phyloP scores from a whole-genome alignment of 2,329 filamentous ascomycete genomes.

The Intubia oerlemansii region DNA sequence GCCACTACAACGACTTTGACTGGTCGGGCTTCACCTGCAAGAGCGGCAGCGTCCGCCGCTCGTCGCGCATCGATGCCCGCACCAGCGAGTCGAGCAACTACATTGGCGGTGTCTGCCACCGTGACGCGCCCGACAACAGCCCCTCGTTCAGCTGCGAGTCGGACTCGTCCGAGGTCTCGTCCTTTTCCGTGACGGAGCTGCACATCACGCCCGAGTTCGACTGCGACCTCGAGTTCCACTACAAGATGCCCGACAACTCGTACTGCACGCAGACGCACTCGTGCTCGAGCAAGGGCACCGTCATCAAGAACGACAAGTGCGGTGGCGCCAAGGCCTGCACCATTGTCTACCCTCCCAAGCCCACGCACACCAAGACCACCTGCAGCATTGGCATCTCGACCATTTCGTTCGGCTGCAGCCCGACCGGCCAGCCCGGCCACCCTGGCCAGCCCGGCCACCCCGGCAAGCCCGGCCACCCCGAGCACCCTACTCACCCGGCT shows the following conservation, averaged over 20 bases:
- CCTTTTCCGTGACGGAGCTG: slow-evolving; percentile 59
- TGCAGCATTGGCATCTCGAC: slow-evolving; percentile 56
- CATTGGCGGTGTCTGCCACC: slow-evolving; percentile 32
- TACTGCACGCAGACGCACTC: slow-evolving; percentile 57
- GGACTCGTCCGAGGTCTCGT: slow-evolving; percentile 20
- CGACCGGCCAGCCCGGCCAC: slow-evolving; percentile 1
- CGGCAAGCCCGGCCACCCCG: not conserved
- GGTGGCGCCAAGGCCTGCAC: slow-evolving; percentile 72
- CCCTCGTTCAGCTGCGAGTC: slow-evolving; percentile 34
- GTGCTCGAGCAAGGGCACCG: slow-evolving; percentile 47
- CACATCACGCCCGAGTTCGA: slow-evolving; percentile 55
- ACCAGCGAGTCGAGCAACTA: slow-evolving; percentile 25
- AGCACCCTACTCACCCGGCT: too few species aligned
- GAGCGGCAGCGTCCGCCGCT: slow-evolving; percentile 34
- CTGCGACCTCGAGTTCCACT: slow-evolving; percentile 66
- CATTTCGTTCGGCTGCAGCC: slow-evolving; percentile 51
- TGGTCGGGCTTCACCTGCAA: slow-evolving; percentile 56
- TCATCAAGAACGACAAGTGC: slow-evolving; percentile 69
- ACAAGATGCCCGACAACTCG: slow-evolving; percentile 64
- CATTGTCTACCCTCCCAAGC: slow-evolving; percentile 42
- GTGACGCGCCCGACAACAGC: slow-evolving; percentile 22
- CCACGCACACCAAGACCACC: slow-evolving; percentile 29
- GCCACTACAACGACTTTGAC: slow-evolving; percentile 46
- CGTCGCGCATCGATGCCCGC: slow-evolving; percentile 31
- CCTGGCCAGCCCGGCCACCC: not conserved